phyloP scores from a whole-genome alignment of 2,329 filamentous ascomycete species.

The Exophiala dermatitidis region DNA sequence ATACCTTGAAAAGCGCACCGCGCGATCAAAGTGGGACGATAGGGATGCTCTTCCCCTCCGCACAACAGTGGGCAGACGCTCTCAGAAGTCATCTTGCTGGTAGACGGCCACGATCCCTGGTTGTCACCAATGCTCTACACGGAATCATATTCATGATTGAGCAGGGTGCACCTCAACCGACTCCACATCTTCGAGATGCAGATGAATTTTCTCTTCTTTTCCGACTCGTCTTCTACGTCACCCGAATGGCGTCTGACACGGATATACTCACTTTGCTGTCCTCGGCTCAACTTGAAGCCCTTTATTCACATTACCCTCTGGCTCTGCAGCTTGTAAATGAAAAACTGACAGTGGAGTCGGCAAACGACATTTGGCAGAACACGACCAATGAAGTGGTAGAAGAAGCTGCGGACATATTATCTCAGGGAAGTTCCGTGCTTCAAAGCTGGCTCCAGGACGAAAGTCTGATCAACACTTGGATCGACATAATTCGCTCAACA shows the following conservation, averaged over 20 bases:
- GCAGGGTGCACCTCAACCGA: conserved; percentile 26
- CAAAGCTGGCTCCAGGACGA: conserved; percentile 37
- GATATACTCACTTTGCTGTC: conserved; percentile 31
- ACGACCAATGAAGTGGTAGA: conserved; percentile 44
- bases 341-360: conserved; percentile 50
- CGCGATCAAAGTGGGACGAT: not conserved
- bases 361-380: conserved; percentile 48
- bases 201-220: conserved; percentile 65
- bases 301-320: conserved; percentile 48
- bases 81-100: conserved; percentile 46
- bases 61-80: conserved; percentile 58
- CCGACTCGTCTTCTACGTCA: conserved; percentile 66
- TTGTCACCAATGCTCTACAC: conserved; percentile 65
- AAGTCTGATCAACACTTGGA: conserved; percentile 14
- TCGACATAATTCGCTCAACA: conserved; percentile 23
- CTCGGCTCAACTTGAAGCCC: conserved; percentile 31
- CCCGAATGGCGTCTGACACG: conserved; percentile 48
- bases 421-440: conserved; percentile 45
- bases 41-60: conserved; percentile 48
- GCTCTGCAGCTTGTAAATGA: conserved; percentile 53
- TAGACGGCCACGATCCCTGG: conserved; percentile 55
- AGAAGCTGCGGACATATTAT: conserved; percentile 48
- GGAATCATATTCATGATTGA: conserved; percentile 61
- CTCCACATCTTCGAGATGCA: conserved; percentile 46
- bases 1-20: conserved; percentile 37